phyloP scores from a whole-genome alignment of 768 basidiomycete species.

The Calocybe gangraenosa region DNA sequence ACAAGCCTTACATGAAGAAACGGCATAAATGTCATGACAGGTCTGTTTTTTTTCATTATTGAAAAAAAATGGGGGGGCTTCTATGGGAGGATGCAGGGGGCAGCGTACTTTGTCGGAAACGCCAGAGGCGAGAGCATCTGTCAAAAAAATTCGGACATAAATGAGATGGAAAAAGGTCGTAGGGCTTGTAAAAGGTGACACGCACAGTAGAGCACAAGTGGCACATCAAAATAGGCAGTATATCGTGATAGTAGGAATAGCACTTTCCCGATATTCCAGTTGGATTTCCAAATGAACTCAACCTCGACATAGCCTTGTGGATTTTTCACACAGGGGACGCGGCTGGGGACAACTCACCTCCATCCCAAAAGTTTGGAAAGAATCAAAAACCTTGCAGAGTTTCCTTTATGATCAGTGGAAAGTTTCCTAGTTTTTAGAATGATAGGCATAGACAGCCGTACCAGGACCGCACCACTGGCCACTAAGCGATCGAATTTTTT shows the following conservation, averaged over 20 bases:
- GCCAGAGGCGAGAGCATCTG: background rate
- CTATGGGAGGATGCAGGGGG: no score
- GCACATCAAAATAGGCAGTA: conserved; percentile 1
- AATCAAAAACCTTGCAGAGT: background rate
- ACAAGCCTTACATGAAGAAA: no score
- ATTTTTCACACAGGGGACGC: no score
- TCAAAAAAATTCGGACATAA: background rate
- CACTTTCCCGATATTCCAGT: background rate
- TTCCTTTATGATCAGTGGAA: no score
- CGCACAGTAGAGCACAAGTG: conserved; percentile 1
- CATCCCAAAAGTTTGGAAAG: background rate
- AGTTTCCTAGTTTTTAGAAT: background rate
- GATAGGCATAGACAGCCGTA: background rate
- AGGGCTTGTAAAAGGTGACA: no score
- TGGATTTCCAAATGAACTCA: conserved; percentile 1
- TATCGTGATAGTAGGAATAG: conserved; percentile 3
- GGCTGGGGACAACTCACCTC: no score
- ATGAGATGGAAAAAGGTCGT: background rate
- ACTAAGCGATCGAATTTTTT: background rate
- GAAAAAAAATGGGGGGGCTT: background rate
- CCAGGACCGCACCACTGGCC: background rate
- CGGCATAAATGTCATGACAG: background rate
- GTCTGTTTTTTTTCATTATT: background rate
- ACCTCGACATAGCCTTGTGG: background rate
- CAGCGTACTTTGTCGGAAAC: background rate